These are phyloP conservation scores for Homolaphlyctis polyrhiza DNA, from an alignment of 371 early-diverging fungal genomes.

Conservation along the genomic window DNA sequence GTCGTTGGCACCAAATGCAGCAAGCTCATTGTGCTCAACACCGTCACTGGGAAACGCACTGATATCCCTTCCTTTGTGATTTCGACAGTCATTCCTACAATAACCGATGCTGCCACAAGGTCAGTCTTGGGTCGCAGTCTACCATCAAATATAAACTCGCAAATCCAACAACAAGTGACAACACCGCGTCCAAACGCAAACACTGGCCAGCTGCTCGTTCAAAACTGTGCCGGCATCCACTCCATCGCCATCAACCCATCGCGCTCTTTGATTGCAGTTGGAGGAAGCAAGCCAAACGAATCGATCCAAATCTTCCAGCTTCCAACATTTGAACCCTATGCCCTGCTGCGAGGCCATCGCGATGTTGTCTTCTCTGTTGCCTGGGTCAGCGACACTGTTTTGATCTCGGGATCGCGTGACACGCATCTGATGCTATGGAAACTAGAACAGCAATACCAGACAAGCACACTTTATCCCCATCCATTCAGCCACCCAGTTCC, in stretches of 20 bases:
- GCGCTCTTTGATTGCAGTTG: constrained; percentile 56
- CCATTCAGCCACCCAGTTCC: background rate
- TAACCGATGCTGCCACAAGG: background rate
- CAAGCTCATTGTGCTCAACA: constrained; percentile 26
- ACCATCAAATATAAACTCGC: background rate
- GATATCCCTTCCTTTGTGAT: constrained; percentile 25
- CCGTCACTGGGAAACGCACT: constrained; percentile 13
- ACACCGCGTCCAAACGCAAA: background rate
- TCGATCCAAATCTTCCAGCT: constrained; percentile 41
- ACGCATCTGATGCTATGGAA: constrained; percentile 52
- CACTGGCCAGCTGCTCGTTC: background rate
- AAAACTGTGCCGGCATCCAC: constrained; percentile 52
- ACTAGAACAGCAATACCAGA: background rate
- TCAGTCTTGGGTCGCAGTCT: background rate
- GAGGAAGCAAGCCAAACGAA: constrained; percentile 50
- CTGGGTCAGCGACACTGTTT: constrained; percentile 49
- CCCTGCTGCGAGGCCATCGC: constrained; percentile 42
- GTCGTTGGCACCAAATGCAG: constrained; percentile 64
- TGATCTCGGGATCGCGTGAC: constrained; percentile 60
- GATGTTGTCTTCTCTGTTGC: constrained; percentile 61
- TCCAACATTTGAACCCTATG: constrained; percentile 26
- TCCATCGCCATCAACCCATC: constrained; percentile 57
- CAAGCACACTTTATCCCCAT: background rate
- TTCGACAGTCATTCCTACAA: background rate
- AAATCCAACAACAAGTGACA: background rate